Percentiles rank a stretch among this genome's conserved stretches.
These are phyloP conservation scores for Tranzscheliella williamsii DNA, from an alignment of 1,284 basidiomycete genomes.

Conservation along the genomic window DNA sequence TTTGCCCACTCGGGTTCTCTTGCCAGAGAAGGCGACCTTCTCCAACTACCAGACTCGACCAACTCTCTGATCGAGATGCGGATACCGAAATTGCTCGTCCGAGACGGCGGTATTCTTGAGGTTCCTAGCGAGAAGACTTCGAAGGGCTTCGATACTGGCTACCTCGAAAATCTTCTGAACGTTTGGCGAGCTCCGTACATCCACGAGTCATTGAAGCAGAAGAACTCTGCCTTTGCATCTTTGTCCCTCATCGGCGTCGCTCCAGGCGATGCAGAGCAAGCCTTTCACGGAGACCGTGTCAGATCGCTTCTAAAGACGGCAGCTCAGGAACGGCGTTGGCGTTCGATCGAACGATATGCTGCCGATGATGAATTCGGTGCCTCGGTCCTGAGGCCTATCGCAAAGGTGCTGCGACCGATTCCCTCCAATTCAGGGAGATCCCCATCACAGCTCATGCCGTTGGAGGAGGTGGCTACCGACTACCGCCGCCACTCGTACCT, in stretches of 20 bases:
- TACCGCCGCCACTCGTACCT: slow-evolving; percentile 77
- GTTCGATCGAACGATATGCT: slow-evolving; percentile 23
- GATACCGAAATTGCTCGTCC: slow-evolving; percentile 78
- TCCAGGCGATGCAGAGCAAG: slow-evolving; percentile 69
- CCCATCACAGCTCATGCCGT: slow-evolving; percentile 65
- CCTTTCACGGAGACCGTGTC: slow-evolving; percentile 67
- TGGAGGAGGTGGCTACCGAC: slow-evolving; percentile 69
- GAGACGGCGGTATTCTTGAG: slow-evolving; percentile 75
- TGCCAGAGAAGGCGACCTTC: slow-evolving; percentile 80
- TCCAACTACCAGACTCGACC: slow-evolving; percentile 79
- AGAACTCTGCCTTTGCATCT: slow-evolving; percentile 72
- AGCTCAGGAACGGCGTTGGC: slow-evolving; percentile 34
- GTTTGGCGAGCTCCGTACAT: slow-evolving; percentile 89
- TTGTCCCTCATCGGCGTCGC: slow-evolving; percentile 71
- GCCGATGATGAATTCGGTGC: slow-evolving; percentile 71
- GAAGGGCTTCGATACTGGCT: slow-evolving; percentile 69
- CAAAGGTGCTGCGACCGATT: slow-evolving; percentile 58
- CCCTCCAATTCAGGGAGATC: slow-evolving; percentile 49
- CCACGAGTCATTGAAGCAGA: slow-evolving; percentile 70
- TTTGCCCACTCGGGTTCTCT: slow-evolving; percentile 82
- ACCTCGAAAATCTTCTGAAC: slow-evolving; percentile 76
- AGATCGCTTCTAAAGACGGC: slow-evolving; percentile 66
- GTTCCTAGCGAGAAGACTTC: slow-evolving; percentile 70
- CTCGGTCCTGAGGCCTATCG: slow-evolving; percentile 58
- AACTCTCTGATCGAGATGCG: slow-evolving; percentile 80